Percentiles rank a stretch among this genome's conserved stretches.
These are phyloP conservation scores for Capsella bursapastoris DNA, from an alignment of 345 rosid genomes.

Conservation along the genomic window DNA sequence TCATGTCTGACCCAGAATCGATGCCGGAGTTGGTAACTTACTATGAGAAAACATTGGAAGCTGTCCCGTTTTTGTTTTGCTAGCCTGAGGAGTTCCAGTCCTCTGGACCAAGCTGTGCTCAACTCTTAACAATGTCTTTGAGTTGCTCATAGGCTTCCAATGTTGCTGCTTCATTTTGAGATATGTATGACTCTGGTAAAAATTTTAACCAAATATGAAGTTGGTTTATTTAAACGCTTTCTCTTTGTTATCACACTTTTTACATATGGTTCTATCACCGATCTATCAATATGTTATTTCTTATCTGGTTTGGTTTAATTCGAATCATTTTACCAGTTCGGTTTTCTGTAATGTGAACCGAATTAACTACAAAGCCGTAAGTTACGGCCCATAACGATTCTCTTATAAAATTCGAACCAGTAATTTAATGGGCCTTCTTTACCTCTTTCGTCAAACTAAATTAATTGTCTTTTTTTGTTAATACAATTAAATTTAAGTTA, in stretches of 20 bases:
- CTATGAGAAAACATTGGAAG: slow-evolving; percentile 18
- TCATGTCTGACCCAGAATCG: not conserved
- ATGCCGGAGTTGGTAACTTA: slow-evolving; percentile 11
- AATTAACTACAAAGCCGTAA: not conserved
- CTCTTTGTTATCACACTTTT: not conserved
- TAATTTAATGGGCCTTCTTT: no score
- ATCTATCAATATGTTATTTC: not conserved
- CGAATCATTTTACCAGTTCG: not conserved
- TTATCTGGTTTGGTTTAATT: not conserved
- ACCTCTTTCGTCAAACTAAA: no score
- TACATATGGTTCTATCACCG: not conserved
- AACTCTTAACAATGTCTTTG: slow-evolving; percentile 29
- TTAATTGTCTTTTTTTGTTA: no score
- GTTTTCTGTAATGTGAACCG: not conserved
- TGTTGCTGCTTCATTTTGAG: slow-evolving; percentile 17
- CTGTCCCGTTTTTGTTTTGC: not conserved
- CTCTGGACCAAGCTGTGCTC: slow-evolving; percentile 8
- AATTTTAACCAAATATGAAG: not conserved
- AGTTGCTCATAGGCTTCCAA: slow-evolving; percentile 25
- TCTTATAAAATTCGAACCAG: not conserved
- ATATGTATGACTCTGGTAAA: slow-evolving; percentile 9
- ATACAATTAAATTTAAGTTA: no score
- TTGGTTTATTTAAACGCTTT: slow-evolving; percentile 3
- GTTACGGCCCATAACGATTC: not conserved
- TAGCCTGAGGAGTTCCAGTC: not conserved